phyloP scores from a whole-genome alignment of 129 eudicot genomes.

The Calendula officinalis region DNA sequence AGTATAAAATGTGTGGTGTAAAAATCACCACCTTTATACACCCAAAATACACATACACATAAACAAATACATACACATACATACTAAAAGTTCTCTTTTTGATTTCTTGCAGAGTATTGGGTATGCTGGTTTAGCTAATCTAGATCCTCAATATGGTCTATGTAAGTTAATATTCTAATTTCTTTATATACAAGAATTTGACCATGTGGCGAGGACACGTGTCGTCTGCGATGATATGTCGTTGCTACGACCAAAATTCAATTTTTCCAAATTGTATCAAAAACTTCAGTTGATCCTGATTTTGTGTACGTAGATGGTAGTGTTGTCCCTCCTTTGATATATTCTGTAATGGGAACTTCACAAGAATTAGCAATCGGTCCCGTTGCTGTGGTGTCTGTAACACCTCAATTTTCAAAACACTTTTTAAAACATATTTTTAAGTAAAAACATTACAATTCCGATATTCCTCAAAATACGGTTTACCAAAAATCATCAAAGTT shows the following conservation, averaged over 20 bases:
- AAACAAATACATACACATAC: conserved; percentile 1
- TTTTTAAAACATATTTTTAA: no score
- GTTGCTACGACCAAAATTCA: no score
- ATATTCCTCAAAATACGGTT: no score
- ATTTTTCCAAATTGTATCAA: no score
- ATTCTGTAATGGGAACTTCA: conserved; percentile 74
- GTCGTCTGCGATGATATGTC: no score
- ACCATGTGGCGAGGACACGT: no score
- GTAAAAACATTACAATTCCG: no score
- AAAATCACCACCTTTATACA: no score
- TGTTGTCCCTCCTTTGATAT: conserved; percentile 68
- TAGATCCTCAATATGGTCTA: conserved; percentile 71
- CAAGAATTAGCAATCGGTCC: conserved; percentile 74
- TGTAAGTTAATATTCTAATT: conserved; percentile 40
- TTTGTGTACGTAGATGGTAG: conserved; percentile 47
- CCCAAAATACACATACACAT: background rate
- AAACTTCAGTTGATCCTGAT: background rate
- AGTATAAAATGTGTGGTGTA: no score
- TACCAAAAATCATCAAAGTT: no score
- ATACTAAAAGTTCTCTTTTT: conserved; percentile 1
- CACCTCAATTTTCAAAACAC: no score
- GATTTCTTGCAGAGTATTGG: conserved; percentile 55
- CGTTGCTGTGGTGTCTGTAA: conserved; percentile 79
- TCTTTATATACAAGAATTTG: background rate
- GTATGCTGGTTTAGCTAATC: conserved; percentile 67